These are phyloP conservation scores for Mycena albidolilacea DNA, from an alignment of 768 basidiomycete genomes.

Conservation along the genomic window DNA sequence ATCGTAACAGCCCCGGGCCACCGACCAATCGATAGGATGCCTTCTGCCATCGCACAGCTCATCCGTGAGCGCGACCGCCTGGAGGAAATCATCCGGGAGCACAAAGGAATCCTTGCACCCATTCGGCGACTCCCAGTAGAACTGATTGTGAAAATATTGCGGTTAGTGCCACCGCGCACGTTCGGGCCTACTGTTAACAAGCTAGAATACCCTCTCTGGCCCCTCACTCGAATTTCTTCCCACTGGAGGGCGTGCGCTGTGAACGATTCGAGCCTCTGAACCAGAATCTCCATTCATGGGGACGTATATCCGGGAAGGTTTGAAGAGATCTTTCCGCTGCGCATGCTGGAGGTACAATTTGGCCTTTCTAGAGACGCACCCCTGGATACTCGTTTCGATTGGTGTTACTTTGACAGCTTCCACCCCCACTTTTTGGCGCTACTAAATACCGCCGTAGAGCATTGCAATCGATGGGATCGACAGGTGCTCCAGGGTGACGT, in stretches of 20 bases:
- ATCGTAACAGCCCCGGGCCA: no score
- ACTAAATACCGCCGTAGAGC: not conserved
- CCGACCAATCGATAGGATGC: not conserved
- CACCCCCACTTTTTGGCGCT: not conserved
- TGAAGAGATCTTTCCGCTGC: no score
- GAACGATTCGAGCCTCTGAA: not conserved
- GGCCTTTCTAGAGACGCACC: not conserved
- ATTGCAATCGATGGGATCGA: not conserved
- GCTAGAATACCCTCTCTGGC: slow-evolving; percentile 4
- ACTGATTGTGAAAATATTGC: not conserved
- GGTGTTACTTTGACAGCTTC: not conserved
- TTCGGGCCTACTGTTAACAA: not conserved
- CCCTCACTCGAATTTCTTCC: not conserved
- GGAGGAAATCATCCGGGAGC: not conserved
- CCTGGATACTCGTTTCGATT: not conserved
- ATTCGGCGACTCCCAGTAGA: not conserved
- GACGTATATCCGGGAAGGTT: not conserved
- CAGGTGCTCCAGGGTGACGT: slow-evolving; percentile 1
- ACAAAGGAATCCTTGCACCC: not conserved
- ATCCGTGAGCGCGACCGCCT: not conserved
- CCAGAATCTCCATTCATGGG: no score
- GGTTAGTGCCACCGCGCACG: slow-evolving; percentile 1
- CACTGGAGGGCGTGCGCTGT: not conserved
- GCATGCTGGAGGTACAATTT: not conserved
- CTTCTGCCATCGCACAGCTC: not conserved